Evolutionary conservation across 495 filamentous ascomycete genomes (phyloP).

Genomic region (Xylaria grammica): DNA sequence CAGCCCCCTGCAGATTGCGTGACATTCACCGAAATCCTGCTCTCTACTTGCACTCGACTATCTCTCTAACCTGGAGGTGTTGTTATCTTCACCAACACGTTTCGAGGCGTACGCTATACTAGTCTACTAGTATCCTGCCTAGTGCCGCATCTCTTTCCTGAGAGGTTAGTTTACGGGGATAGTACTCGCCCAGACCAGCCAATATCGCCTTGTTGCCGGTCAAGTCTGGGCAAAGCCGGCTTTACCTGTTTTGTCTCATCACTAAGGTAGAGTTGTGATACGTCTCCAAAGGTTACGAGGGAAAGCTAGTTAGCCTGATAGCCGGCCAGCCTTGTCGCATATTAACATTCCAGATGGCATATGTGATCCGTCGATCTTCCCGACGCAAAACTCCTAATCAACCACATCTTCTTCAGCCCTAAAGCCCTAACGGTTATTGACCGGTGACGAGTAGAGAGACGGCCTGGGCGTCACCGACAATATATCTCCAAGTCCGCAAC

Average conservation of each 20-base stretch:
- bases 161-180: not conserved
- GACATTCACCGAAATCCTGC: conserved; percentile 16
- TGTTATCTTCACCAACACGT: conserved; percentile 3
- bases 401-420: not conserved
- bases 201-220: not conserved
- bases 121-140: no score
- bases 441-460: not conserved
- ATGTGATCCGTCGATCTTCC: conserved; percentile 32
- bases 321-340: conserved; percentile 33
- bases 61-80: no score
- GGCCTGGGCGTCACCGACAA: not conserved
- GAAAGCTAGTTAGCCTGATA: not conserved
- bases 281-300: not conserved
- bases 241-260: not conserved
- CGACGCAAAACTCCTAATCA: not conserved
- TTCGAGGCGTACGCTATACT: not conserved
- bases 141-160: not conserved
- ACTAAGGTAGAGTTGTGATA: not conserved
- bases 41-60: not conserved
- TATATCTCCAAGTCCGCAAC: not conserved
- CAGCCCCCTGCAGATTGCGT: conserved; percentile 14
- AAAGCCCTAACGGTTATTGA: not conserved
- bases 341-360: conserved; percentile 29
- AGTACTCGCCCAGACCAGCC: not conserved
- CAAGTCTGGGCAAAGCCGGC: not conserved